Conservation (phyloP, 1,284 basidiomycete species). For the Phenoliferia sp. region DNA sequence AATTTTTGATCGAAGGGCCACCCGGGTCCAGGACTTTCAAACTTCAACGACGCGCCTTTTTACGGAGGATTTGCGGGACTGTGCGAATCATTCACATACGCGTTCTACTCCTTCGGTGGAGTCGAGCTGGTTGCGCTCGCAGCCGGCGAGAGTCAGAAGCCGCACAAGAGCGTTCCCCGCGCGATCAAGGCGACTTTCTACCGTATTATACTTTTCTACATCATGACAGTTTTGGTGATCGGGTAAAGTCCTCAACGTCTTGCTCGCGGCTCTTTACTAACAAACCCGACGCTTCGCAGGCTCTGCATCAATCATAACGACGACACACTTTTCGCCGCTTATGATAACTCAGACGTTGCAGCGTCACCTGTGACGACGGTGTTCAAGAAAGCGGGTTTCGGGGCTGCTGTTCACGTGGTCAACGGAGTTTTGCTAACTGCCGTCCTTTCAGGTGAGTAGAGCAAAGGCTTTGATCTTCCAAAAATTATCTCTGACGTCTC, state of each 20-base stretch:
- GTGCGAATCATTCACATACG: conserved; percentile 54
- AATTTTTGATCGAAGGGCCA: conserved; percentile 36
- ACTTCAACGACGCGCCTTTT: conserved; percentile 53
- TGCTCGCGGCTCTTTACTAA: background rate
- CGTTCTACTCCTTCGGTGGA: conserved; percentile 42
- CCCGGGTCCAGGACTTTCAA: conserved; percentile 55
- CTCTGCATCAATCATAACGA: conserved; percentile 13
- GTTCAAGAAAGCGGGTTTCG: conserved; percentile 16
- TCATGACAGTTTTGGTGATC: conserved; percentile 37
- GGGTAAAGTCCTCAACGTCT: conserved; percentile 1
- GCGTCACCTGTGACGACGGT: conserved; percentile 20
- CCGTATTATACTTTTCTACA: conserved; percentile 49
- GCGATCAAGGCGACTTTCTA: conserved; percentile 46
- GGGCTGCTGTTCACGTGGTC: conserved; percentile 19
- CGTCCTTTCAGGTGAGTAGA: background rate
- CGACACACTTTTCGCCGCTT: conserved; percentile 16
- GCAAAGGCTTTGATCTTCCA: no score
- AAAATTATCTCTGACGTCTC: background rate
- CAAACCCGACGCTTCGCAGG: background rate
- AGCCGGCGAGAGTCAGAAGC: conserved; percentile 54
- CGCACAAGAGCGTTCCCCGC: conserved; percentile 46
- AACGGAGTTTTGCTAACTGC: conserved; percentile 17
- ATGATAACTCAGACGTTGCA: conserved; percentile 12
- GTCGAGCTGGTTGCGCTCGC: conserved; percentile 58
- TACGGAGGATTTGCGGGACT: conserved; percentile 54